A percentile compares a stretch with the other conserved stretches of the same genome.
phyloP scores from a whole-genome alignment of 2,329 filamentous ascomycete genomes.

The Fusarium sp. region DNA sequence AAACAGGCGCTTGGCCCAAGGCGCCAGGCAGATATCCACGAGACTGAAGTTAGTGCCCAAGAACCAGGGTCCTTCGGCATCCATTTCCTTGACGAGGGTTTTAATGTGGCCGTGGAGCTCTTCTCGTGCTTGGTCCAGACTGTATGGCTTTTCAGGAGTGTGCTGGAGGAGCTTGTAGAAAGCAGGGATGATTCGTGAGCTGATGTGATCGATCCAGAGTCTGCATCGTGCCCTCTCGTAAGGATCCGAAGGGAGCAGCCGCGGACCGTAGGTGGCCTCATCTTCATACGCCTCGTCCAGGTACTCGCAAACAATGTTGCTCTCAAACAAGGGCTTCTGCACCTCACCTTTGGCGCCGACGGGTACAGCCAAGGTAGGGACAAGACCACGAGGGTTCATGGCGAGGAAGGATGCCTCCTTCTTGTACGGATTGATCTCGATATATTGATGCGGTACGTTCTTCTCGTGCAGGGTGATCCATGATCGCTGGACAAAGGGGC shows the following conservation, averaged over 20 bases:
- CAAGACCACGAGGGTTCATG: conserved; percentile 80
- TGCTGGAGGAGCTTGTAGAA: conserved; percentile 75
- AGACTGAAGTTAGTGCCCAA: conserved; percentile 71
- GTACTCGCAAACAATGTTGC: conserved; percentile 79
- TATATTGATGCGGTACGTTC: conserved; percentile 77
- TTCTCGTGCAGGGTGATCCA: conserved; percentile 83
- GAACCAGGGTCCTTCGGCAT: conserved; percentile 71
- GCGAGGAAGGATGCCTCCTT: conserved; percentile 76
- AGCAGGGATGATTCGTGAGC: conserved; percentile 72
- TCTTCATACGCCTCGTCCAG: conserved; percentile 76
- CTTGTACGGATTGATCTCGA: conserved; percentile 83
- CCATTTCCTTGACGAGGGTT: conserved; percentile 72
- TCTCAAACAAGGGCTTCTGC: conserved; percentile 76
- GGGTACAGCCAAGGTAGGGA: conserved; percentile 74
- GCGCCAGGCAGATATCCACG: conserved; percentile 77
- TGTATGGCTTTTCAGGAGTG: conserved; percentile 61
- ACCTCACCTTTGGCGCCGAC: conserved; percentile 44
- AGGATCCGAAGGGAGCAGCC: conserved; percentile 69
- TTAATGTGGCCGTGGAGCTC: conserved; percentile 71
- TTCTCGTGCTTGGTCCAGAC: conserved; percentile 64
- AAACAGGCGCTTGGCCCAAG: conserved; percentile 79
- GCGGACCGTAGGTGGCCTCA: conserved; percentile 54
- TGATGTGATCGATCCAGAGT: conserved; percentile 82
- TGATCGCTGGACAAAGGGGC: conserved; percentile 74
- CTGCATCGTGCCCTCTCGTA: conserved; percentile 74